phyloP scores from a whole-genome alignment of 2,329 filamentous ascomycete species.

The Apiospora aurea region DNA sequence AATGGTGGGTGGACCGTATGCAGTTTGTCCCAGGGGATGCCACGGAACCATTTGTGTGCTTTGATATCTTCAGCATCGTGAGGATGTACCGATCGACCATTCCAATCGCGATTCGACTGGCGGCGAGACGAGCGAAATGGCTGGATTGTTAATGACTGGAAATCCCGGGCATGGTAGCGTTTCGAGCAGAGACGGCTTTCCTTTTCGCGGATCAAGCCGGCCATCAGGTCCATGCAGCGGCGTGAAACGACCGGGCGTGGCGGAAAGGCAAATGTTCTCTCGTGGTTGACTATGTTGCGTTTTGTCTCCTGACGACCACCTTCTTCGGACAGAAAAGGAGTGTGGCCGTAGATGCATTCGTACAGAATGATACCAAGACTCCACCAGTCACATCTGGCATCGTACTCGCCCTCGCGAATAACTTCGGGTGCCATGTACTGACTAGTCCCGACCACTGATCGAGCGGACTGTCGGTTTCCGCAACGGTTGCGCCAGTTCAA shows the following conservation, averaged over 20 bases:
- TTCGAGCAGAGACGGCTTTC: slow-evolving; percentile 78
- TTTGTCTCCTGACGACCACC: slow-evolving; percentile 80
- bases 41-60: slow-evolving; percentile 82
- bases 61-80: slow-evolving; percentile 92
- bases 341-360: slow-evolving; percentile 92
- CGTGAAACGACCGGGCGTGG: slow-evolving; percentile 68
- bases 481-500: slow-evolving; percentile 74
- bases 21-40: slow-evolving; percentile 78
- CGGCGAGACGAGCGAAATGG: slow-evolving; percentile 37
- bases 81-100: slow-evolving; percentile 73
- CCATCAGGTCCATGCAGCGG: slow-evolving; percentile 80
- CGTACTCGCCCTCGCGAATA: slow-evolving; percentile 80
- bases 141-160: slow-evolving; percentile 31
- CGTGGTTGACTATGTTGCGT: slow-evolving; percentile 80
- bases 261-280: slow-evolving; percentile 75
- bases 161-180: slow-evolving; percentile 75
- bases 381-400: slow-evolving; percentile 96
- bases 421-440: slow-evolving; percentile 99
- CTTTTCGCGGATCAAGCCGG: slow-evolving; percentile 74
- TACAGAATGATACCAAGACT: slow-evolving; percentile 94
- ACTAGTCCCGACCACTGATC: slow-evolving; percentile 91
- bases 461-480: slow-evolving; percentile 75
- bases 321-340: slow-evolving; percentile 85
- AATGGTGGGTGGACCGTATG: slow-evolving; percentile 79
- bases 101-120: slow-evolving; percentile 41